These are phyloP conservation scores for Candida palmyrensis DNA, from an alignment of 805 yeast genomes.

Conservation along the genomic window DNA sequence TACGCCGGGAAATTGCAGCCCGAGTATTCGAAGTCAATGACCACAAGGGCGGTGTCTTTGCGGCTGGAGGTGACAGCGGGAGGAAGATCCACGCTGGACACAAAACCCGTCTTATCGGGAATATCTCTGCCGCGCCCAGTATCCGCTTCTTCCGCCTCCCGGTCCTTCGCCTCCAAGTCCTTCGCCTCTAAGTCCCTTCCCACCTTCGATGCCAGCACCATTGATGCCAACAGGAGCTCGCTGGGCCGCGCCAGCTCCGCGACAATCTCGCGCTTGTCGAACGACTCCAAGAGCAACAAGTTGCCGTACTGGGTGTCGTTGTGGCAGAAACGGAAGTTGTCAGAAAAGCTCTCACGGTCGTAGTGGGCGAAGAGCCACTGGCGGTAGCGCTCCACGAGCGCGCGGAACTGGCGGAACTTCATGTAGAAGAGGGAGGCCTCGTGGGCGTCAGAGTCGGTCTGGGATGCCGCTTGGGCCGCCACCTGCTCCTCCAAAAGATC, in stretches of 20 bases:
- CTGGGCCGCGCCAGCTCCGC: conserved; percentile 10
- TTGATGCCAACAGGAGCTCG: too few relatives aligned
- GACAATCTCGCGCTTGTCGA: conserved; percentile 46
- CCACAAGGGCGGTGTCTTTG: conserved; percentile 59
- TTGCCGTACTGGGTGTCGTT: conserved; percentile 98
- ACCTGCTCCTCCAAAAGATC: conserved; percentile 38
- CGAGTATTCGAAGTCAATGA: conserved; percentile 94
- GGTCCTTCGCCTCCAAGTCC: background rate
- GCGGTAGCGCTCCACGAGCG: conserved; percentile 47
- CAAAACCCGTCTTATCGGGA: background rate
- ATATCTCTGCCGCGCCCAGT: background rate
- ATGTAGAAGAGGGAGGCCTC: conserved; percentile 36
- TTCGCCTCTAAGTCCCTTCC: conserved; percentile 1
- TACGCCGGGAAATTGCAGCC: conserved; percentile 87
- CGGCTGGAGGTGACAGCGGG: conserved; percentile 21
- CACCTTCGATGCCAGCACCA: background rate
- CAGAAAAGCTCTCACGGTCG: conserved; percentile 36
- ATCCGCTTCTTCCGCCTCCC: background rate
- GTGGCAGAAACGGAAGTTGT: conserved; percentile 76
- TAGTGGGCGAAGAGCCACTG: conserved; percentile 57
- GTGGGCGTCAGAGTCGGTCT: conserved; percentile 14
- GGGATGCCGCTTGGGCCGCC: conserved; percentile 29
- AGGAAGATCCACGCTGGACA: background rate
- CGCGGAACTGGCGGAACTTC: conserved; percentile 47
- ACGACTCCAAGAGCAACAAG: conserved; percentile 54